Conservation (phyloP, 2,329 filamentous ascomycete genomes). For the Cytospora paraplurivora region DNA sequence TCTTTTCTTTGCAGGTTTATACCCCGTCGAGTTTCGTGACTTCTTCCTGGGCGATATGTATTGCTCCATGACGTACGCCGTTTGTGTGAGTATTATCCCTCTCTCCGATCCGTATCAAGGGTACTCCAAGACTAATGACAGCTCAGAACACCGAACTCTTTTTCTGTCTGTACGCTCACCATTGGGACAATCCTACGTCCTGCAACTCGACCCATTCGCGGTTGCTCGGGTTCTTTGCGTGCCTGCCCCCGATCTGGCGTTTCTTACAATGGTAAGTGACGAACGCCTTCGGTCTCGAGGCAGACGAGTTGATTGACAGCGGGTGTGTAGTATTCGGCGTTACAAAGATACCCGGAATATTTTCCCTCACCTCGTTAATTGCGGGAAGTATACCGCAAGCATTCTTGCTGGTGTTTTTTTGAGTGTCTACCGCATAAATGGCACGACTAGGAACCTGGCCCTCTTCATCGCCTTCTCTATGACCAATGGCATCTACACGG, state of each 20-base stretch:
- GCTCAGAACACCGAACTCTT: conserved; percentile 83
- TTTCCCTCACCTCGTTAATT: conserved; percentile 92
- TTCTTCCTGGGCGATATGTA: conserved; percentile 99
- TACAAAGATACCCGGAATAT: conserved; percentile 83
- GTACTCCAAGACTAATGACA: neutral
- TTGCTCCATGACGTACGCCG: conserved; percentile 89
- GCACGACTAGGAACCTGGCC: conserved; percentile 57
- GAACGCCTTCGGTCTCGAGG: neutral
- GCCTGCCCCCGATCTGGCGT: conserved; percentile 69
- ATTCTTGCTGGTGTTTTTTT: conserved; percentile 78
- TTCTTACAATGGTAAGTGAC: conserved; percentile 16
- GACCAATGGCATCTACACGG: conserved; percentile 83
- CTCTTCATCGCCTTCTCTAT: conserved; percentile 78
- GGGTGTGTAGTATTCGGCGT: conserved; percentile 62
- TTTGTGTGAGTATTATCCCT: conserved; percentile 64
- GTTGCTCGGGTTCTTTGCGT: conserved; percentile 80
- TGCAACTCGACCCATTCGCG: conserved; percentile 89
- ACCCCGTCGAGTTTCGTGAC: conserved; percentile 94
- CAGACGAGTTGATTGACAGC: neutral
- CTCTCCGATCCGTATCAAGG: accelerated
- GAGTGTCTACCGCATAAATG: conserved; percentile 79
- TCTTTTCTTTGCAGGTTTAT: conserved; percentile 79
- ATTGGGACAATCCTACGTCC: conserved; percentile 70
- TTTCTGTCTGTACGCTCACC: conserved; percentile 86
- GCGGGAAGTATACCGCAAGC: conserved; percentile 85